These are phyloP conservation scores for Clitocybe nebularis DNA, from an alignment of 1,284 basidiomycete species.

Conservation along the genomic window DNA sequence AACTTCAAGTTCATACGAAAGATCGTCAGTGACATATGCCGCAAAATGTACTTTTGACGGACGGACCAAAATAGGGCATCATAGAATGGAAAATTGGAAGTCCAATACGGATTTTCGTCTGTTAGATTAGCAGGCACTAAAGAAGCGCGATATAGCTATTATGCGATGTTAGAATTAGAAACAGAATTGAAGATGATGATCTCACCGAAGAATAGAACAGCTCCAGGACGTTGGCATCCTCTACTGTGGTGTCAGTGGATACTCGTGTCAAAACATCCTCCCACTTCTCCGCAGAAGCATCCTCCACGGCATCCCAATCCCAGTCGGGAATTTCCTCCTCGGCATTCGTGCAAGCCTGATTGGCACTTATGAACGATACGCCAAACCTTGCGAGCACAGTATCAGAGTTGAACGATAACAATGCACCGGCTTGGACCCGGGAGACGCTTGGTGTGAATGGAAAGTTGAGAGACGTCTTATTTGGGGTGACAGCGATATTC, in stretches of 20 bases:
- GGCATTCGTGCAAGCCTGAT: constrained; percentile 43
- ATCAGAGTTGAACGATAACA: constrained; percentile 34
- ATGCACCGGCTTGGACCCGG: constrained; percentile 39
- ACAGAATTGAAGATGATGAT: neutral
- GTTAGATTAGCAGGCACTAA: constrained; percentile 51
- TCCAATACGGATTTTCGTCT: constrained; percentile 44
- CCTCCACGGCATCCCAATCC: constrained; percentile 38
- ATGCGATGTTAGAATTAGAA: neutral
- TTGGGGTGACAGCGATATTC: constrained; percentile 29
- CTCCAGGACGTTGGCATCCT: constrained; percentile 39
- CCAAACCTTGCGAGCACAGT: constrained; percentile 40
- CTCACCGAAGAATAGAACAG: constrained; percentile 44
- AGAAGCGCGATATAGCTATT: constrained; percentile 44
- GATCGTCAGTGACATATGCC: neutral
- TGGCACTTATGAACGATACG: constrained; percentile 39
- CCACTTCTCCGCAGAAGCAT: constrained; percentile 36
- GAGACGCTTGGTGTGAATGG: constrained; percentile 31
- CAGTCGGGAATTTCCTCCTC: constrained; percentile 42
- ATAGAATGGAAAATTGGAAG: constrained; percentile 38
- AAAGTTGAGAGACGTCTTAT: constrained; percentile 31
- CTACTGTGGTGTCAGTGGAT: constrained; percentile 29
- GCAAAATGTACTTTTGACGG: neutral
- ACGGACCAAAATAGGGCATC: constrained; percentile 44
- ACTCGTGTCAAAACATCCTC: constrained; percentile 39
- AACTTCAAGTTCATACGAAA: constrained; percentile 28